phyloP scores from a whole-genome alignment of 2,329 filamentous ascomycete genomes.

The Colletotrichum sidae region DNA sequence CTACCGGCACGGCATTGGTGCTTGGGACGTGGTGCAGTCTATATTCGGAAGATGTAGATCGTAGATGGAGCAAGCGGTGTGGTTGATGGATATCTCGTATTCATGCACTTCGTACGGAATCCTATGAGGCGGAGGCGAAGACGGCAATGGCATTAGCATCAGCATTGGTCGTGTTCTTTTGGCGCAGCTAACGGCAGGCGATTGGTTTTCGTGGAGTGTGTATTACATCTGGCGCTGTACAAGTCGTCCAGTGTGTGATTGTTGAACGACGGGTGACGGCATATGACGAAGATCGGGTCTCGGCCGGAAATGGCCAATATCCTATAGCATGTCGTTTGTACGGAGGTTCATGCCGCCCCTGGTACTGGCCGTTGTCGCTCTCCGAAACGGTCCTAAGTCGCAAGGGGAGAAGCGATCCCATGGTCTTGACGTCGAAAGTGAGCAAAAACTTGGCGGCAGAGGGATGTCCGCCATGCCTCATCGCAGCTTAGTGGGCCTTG shows the following conservation, averaged over 20 bases:
- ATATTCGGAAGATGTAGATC: constrained; percentile 25
- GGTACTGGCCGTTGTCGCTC: constrained; percentile 15
- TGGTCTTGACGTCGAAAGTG: constrained; percentile 4
- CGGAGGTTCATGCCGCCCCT: constrained; percentile 18
- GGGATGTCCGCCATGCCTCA: not conserved
- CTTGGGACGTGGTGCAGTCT: constrained; percentile 17
- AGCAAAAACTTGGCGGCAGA: constrained; percentile 7
- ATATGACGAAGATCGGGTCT: constrained; percentile 17
- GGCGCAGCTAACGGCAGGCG: constrained; percentile 7
- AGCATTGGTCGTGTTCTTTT: not conserved
- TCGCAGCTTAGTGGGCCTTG: not conserved
- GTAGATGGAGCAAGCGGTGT: constrained; percentile 19
- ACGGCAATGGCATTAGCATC: constrained; percentile 3
- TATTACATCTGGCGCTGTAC: constrained; percentile 1
- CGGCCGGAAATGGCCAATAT: constrained; percentile 13
- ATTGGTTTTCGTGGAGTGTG: not conserved
- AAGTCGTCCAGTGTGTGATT: constrained; percentile 9
- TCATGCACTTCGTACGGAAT: constrained; percentile 33
- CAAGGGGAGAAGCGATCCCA: constrained; percentile 9
- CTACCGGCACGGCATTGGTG: constrained; percentile 22
- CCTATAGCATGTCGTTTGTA: constrained; percentile 2
- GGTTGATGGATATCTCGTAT: constrained; percentile 32
- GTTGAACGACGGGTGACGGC: constrained; percentile 13
- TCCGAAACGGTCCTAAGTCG: constrained; percentile 21
- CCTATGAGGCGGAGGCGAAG: constrained; percentile 18